Evolutionary conservation across 2,329 filamentous ascomycete genomes (phyloP).

Genomic region (Chaetomiaceae sp.): DNA sequence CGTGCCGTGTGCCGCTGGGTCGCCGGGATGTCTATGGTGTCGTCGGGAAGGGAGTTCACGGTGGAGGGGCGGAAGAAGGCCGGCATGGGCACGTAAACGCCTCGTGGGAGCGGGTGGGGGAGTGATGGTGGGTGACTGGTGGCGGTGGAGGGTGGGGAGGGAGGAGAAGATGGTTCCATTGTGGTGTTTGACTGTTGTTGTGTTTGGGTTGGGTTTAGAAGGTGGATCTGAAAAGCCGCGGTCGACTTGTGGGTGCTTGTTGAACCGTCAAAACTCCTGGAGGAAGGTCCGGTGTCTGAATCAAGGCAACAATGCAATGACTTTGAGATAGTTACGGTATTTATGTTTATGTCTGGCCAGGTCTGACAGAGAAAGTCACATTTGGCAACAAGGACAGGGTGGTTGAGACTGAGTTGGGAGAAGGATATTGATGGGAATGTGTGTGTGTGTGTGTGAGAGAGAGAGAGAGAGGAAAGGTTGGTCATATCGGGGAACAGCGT

Average conservation of each 20-base stretch:
- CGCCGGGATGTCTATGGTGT: constrained; percentile 47
- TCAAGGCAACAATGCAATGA: too few species aligned
- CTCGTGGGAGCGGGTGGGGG: constrained; percentile 24
- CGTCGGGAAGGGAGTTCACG: constrained; percentile 20
- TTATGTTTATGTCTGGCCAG: not conserved
- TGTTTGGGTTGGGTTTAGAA: not conserved
- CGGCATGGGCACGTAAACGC: constrained; percentile 53
- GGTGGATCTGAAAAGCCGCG: too few species aligned
- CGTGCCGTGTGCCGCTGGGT: constrained; percentile 48
- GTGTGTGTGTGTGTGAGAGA: too few species aligned
- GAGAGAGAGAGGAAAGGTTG: too few species aligned
- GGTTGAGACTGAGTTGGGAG: too few species aligned
- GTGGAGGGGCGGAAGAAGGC: constrained; percentile 45
- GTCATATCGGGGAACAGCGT: not conserved
- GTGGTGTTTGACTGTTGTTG: not conserved
- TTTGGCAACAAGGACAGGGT: too few species aligned
- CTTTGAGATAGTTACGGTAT: not conserved
- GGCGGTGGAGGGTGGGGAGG: not conserved
- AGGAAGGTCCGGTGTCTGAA: too few species aligned
- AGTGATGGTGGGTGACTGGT: constrained; percentile 2
- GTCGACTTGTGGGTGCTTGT: not conserved
- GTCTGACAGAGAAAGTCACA: too few species aligned
- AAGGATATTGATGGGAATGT: too few species aligned
- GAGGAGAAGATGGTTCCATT: constrained; percentile 6
- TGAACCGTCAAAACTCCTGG: not conserved